These are phyloP conservation scores for Phytophthora fragariae DNA, from an alignment of 352 stramenopile genomes.

Conservation along the genomic window DNA sequence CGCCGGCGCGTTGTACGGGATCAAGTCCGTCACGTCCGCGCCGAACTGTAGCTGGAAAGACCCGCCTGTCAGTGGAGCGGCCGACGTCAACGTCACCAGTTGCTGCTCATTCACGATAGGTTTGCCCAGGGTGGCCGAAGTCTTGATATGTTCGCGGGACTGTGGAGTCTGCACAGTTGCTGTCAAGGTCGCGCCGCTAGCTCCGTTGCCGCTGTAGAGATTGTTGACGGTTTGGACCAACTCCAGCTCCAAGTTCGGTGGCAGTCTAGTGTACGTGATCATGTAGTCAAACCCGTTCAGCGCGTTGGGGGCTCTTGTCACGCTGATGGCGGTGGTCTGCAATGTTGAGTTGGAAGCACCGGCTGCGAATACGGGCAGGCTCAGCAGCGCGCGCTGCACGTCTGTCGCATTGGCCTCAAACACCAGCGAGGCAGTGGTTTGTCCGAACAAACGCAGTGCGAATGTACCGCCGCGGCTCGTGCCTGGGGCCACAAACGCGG, in stretches of 20 bases:
- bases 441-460: slow-evolving; percentile 67
- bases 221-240: slow-evolving; percentile 64
- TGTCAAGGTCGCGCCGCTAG: slow-evolving; percentile 40
- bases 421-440: slow-evolving; percentile 69
- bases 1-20: slow-evolving; percentile 74
- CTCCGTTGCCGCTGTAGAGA: slow-evolving; percentile 64
- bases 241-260: slow-evolving; percentile 43
- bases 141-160: slow-evolving; percentile 80
- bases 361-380: slow-evolving; percentile 51
- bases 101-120: slow-evolving; percentile 79
- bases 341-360: slow-evolving; percentile 16
- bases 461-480: slow-evolving; percentile 84
- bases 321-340: slow-evolving; percentile 47
- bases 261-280: slow-evolving; percentile 69
- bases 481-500: slow-evolving; percentile 66
- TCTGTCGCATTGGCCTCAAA: slow-evolving; percentile 83
- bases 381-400: slow-evolving; percentile 74
- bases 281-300: slow-evolving; percentile 79
- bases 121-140: slow-evolving; percentile 53
- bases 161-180: slow-evolving; percentile 41
- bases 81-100: slow-evolving; percentile 61
- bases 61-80: slow-evolving; percentile 47
- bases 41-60: slow-evolving; percentile 81
- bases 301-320: slow-evolving; percentile 56
- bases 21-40: slow-evolving; percentile 55